Conservation (phyloP, 305 asterid genomes). For the Fraxinus platypoda region DNA sequence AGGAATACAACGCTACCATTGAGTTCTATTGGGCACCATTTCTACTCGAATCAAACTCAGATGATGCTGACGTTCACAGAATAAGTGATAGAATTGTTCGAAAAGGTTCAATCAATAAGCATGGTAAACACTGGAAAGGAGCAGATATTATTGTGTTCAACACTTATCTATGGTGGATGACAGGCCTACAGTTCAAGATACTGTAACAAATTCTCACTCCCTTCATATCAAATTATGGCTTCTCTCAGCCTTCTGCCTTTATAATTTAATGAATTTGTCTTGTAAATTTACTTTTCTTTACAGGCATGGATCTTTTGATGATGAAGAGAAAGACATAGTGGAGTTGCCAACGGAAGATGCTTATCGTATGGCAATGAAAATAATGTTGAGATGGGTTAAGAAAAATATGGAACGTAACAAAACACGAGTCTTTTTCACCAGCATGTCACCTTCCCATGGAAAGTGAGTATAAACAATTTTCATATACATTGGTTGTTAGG, state of each 20-base stretch:
- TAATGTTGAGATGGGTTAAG: conserved; percentile 60
- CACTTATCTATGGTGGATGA: conserved; percentile 91
- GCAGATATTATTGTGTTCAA: conserved; percentile 75
- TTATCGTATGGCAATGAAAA: conserved; percentile 59
- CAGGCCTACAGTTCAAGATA: conserved; percentile 49
- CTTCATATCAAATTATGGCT: neutral
- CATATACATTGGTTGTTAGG: neutral
- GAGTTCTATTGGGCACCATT: conserved; percentile 98
- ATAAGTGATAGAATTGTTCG: conserved; percentile 60
- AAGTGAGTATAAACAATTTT: conserved; percentile 35
- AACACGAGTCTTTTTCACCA: conserved; percentile 65
- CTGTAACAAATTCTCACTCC: conserved; percentile 30
- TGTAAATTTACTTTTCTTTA: neutral
- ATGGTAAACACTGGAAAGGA: conserved; percentile 85
- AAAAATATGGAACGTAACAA: conserved; percentile 51
- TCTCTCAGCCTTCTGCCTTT: neutral
- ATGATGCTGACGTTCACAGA: conserved; percentile 60
- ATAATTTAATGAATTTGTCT: neutral
- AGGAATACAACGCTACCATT: conserved; percentile 79
- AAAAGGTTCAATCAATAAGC: conserved; percentile 74
- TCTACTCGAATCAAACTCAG: conserved; percentile 80
- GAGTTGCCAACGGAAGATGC: conserved; percentile 53
- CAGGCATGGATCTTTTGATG: conserved; percentile 55
- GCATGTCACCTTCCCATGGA: conserved; percentile 75
- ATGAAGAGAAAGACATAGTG: conserved; percentile 45